phyloP scores from a whole-genome alignment of 306 rosid genomes.

The Astragalus glycyphyllos region DNA sequence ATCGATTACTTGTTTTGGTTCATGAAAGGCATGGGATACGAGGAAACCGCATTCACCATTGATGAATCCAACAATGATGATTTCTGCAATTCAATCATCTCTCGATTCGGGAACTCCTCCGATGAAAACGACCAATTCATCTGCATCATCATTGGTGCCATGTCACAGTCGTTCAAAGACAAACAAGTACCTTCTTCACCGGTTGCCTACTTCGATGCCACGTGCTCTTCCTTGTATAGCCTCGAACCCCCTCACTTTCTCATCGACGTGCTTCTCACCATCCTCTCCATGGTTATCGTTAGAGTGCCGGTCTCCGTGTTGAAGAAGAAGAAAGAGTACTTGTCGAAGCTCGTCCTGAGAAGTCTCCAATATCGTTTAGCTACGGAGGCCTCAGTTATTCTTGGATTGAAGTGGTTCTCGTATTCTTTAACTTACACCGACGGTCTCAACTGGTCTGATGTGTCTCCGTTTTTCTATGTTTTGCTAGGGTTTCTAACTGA shows the following conservation, averaged over 20 bases:
- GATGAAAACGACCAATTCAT: slow-evolving; percentile 67
- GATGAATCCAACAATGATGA: slow-evolving; percentile 38
- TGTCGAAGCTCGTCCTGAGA: slow-evolving; percentile 55
- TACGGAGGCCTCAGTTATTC: slow-evolving; percentile 43
- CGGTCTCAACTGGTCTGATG: slow-evolving; percentile 63
- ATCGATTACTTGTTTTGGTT: not conserved
- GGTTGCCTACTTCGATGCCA: slow-evolving; percentile 67
- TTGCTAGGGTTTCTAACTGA: slow-evolving; percentile 67
- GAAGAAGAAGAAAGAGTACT: slow-evolving; percentile 55
- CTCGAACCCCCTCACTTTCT: slow-evolving; percentile 52
- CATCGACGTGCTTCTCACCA: slow-evolving; percentile 66
- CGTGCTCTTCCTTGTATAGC: slow-evolving; percentile 70
- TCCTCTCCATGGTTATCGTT: slow-evolving; percentile 59
- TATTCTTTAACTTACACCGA: slow-evolving; percentile 59
- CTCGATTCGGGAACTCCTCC: slow-evolving; percentile 63
- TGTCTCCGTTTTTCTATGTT: slow-evolving; percentile 58
- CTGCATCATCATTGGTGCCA: slow-evolving; percentile 74
- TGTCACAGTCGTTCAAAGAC: slow-evolving; percentile 86
- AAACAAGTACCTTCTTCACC: slow-evolving; percentile 57
- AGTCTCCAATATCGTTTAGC: slow-evolving; percentile 45
- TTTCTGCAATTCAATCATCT: slow-evolving; percentile 64
- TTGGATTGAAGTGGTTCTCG: slow-evolving; percentile 78
- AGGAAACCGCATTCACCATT: slow-evolving; percentile 23
- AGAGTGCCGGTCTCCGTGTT: slow-evolving; percentile 52
- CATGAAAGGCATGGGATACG: slow-evolving; percentile 64